Percentiles rank a stretch among this genome's conserved stretches.
Conservation (phyloP, 1,139 yeast genomes). For the Hemisphaericaspora xylofermentans region DNA sequence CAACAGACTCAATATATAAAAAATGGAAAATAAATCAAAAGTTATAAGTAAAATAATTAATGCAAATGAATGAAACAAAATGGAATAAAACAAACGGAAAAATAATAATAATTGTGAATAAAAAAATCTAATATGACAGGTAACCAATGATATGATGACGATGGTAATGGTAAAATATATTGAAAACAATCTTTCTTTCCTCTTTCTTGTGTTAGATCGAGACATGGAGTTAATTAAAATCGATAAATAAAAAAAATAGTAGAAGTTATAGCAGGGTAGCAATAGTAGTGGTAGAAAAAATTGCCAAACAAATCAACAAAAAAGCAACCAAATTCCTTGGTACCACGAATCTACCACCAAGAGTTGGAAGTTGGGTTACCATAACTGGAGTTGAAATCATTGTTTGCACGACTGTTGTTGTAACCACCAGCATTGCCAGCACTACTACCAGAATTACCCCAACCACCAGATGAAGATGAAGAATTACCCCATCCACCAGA, state of each 20-base stretch:
- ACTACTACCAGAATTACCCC: conserved; percentile 17
- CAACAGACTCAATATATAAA: background rate
- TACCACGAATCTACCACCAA: conserved; percentile 39
- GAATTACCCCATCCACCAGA: conserved; percentile 11
- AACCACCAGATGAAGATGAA: conserved; percentile 30
- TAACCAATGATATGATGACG: background rate
- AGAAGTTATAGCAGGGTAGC: conserved; percentile 9
- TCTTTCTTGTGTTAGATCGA: conserved; percentile 10
- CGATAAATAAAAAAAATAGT: conserved; percentile 10
- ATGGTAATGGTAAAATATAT: conserved; percentile 1
- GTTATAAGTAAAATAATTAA: background rate
- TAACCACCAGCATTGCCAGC: conserved; percentile 13
- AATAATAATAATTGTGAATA: conserved; percentile 1
- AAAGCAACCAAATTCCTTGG: conserved; percentile 6
- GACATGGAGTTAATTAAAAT: conserved; percentile 11
- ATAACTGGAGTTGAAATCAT: conserved; percentile 24
- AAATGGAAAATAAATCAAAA: background rate
- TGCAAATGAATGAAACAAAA: conserved; percentile 3
- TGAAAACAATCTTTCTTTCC: conserved; percentile 6
- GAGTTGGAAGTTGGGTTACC: conserved; percentile 40
- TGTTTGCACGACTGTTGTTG: conserved; percentile 14
- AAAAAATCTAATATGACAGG: background rate
- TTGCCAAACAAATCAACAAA: conserved; percentile 6
- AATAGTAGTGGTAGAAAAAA: conserved; percentile 1
- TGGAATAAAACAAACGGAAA: conserved; percentile 2